These are phyloP conservation scores for Aotearoamyces nothofagi DNA, from an alignment of 2,329 filamentous ascomycete species.

Conservation along the genomic window DNA sequence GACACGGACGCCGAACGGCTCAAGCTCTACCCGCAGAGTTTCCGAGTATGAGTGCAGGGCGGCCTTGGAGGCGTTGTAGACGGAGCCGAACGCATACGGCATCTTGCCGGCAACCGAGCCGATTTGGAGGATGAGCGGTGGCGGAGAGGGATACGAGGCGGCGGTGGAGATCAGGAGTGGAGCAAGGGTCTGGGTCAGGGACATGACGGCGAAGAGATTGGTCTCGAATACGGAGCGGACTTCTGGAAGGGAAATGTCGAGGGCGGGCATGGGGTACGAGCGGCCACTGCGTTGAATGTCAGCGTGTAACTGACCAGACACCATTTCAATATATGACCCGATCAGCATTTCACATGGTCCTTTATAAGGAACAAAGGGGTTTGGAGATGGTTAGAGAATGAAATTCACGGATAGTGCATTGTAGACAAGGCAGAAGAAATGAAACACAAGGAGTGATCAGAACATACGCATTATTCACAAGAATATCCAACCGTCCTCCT, in stretches of 20 bases:
- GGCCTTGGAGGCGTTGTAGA: constrained; percentile 28
- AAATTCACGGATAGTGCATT: no score
- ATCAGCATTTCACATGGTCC: no score
- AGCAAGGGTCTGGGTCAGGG: constrained; percentile 23
- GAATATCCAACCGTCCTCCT: constrained; percentile 1
- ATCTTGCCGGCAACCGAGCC: constrained; percentile 20
- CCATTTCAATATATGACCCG: not conserved
- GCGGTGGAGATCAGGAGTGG: constrained; percentile 21
- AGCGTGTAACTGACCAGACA: no score
- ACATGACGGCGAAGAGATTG: constrained; percentile 24
- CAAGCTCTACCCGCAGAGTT: constrained; percentile 24
- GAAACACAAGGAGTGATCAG: no score
- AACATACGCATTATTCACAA: constrained; percentile 8
- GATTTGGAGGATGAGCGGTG: constrained; percentile 26
- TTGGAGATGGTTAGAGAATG: no score
- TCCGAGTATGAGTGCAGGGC: constrained; percentile 23
- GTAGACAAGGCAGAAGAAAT: not conserved
- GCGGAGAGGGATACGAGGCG: no score
- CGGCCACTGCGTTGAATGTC: no score
- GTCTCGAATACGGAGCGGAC: constrained; percentile 19
- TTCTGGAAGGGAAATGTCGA: constrained; percentile 7
- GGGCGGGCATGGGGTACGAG: constrained; percentile 8
- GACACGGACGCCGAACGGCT: constrained; percentile 4
- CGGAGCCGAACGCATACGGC: constrained; percentile 21
- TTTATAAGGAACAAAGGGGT: no score